These are phyloP conservation scores for Neopestalotiopsis sp. DNA, from an alignment of 2,329 filamentous ascomycete genomes.

Conservation along the genomic window DNA sequence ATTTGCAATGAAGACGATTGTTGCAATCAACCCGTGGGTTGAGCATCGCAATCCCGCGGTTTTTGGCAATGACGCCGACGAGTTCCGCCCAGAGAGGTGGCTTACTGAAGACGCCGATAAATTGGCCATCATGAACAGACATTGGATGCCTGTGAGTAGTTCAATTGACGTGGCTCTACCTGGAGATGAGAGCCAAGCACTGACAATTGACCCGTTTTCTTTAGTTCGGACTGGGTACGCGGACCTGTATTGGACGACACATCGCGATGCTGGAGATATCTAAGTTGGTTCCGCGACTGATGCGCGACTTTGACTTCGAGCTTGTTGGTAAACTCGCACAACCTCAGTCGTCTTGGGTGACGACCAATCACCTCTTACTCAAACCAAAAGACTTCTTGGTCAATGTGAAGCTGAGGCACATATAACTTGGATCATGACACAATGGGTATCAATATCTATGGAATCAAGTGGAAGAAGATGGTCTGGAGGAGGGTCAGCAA, in stretches of 20 bases:
- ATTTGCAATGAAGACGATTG: conserved; percentile 28
- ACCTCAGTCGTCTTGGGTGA: conserved; percentile 1
- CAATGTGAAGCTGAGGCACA: background rate
- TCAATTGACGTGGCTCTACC: too few species aligned
- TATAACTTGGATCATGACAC: background rate
- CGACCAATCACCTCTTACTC: conserved; percentile 7
- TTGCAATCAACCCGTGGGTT: conserved; percentile 44
- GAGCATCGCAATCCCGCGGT: conserved; percentile 36
- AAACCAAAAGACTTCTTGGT: conserved; percentile 17
- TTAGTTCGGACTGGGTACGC: conserved; percentile 46
- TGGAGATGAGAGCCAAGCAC: background rate
- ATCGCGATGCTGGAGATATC: conserved; percentile 50
- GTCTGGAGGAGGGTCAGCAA: too few species aligned
- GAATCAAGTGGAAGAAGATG: too few species aligned
- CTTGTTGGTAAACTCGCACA: conserved; percentile 22
- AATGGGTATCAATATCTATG: background rate
- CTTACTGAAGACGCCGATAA: conserved; percentile 31
- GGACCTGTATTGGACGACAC: conserved; percentile 50
- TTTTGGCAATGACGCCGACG: conserved; percentile 39
- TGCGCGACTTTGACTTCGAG: conserved; percentile 42
- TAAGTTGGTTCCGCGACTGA: conserved; percentile 45
- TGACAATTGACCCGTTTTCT: background rate
- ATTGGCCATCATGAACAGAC: conserved; percentile 33
- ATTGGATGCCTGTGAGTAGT: conserved; percentile 41
- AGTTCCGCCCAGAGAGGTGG: conserved; percentile 49